These are phyloP conservation scores for Teunomyces lycoperdinae DNA, from an alignment of 805 yeast species.

Conservation along the genomic window DNA sequence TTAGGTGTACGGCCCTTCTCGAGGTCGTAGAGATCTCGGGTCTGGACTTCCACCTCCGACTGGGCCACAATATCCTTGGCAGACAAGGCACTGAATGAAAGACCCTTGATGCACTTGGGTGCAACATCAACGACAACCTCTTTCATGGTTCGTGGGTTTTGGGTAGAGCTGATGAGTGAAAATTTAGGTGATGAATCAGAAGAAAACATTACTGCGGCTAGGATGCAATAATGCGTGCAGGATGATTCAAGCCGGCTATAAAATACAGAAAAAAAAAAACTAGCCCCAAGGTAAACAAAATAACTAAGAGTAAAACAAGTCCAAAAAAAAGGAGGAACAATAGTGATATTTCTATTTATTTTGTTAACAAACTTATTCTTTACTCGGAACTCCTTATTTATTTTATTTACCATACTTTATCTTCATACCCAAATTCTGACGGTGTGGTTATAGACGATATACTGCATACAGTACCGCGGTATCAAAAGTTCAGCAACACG, in stretches of 20 bases:
- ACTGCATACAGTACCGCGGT: not conserved
- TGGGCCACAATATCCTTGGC: conserved; percentile 89
- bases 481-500: not conserved
- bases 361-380: too few species aligned
- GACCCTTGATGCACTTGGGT: conserved; percentile 86
- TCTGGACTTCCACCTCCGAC: conserved; percentile 89
- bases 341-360: too few species aligned
- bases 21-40: conserved; percentile 87
- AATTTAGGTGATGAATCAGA: not conserved
- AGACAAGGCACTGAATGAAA: conserved; percentile 90
- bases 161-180: conserved; percentile 3
- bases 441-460: too few species aligned
- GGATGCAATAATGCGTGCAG: not conserved
- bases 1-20: conserved; percentile 87
- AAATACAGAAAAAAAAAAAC: not conserved
- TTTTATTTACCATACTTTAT: too few species aligned
- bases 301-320: not conserved
- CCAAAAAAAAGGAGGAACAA: not conserved
- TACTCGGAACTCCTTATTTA: too few species aligned
- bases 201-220: not conserved
- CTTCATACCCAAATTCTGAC: too few species aligned
- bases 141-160: conserved; percentile 26
- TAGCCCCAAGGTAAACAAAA: not conserved
- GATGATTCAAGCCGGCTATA: not conserved
- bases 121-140: conserved; percentile 68